A percentile compares a stretch with the other conserved stretches of the same genome.
These are phyloP conservation scores for Besnoitia besnoiti DNA, from an alignment of 169 alveolate species.

Conservation along the genomic window DNA sequence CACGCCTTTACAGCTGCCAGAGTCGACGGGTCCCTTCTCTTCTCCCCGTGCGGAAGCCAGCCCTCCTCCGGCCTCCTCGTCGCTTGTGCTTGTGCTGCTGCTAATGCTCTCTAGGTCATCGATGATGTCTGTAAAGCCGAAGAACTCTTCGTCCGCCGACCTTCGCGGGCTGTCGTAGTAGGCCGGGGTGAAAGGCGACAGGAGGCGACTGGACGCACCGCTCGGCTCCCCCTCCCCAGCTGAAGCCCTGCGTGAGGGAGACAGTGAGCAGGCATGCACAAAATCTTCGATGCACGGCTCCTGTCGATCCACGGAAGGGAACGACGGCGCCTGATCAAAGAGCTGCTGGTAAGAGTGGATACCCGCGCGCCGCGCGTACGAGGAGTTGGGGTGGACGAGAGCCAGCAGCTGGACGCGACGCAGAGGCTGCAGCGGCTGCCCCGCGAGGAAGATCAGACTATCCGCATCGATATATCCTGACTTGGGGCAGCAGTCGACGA, in stretches of 20 bases:
- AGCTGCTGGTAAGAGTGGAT: constrained; percentile 57
- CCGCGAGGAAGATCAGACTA: constrained; percentile 51
- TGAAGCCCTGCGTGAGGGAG: too few relatives aligned
- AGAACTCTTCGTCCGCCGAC: not conserved
- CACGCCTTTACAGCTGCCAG: too few relatives aligned
- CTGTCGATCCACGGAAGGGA: constrained; percentile 24
- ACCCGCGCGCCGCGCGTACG: constrained; percentile 64
- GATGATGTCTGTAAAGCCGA: not conserved
- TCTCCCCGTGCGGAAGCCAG: not conserved
- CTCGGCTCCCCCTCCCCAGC: too few relatives aligned
- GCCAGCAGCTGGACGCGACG: constrained; percentile 69
- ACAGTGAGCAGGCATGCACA: not conserved
- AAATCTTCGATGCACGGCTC: not conserved
- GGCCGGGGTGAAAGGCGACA: not conserved
- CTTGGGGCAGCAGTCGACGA: constrained; percentile 59
- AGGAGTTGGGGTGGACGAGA: constrained; percentile 66
- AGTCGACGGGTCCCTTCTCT: too few relatives aligned
- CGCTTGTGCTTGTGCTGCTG: not conserved
- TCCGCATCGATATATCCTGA: constrained; percentile 47
- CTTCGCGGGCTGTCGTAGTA: not conserved
- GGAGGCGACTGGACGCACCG: not conserved
- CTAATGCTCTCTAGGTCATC: not conserved
- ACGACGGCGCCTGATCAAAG: constrained; percentile 44
- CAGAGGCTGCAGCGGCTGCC: constrained; percentile 60
- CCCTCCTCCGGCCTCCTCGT: not conserved